Conservation (phyloP, 1,139 yeast genomes). For the Blastobotrys persicus region DNA sequence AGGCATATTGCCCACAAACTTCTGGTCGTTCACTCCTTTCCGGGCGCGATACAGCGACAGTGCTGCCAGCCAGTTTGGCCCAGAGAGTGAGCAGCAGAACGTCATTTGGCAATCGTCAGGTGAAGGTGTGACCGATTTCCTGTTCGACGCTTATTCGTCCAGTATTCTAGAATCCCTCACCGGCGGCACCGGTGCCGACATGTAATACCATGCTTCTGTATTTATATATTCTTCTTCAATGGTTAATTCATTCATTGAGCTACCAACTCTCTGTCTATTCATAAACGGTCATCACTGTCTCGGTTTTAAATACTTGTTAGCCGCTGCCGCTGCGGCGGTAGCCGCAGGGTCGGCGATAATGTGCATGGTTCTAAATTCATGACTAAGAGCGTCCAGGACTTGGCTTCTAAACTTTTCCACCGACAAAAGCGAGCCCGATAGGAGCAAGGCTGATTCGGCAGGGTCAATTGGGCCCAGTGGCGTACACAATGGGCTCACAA, state of each 20-base stretch:
- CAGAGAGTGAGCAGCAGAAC: constrained; percentile 2
- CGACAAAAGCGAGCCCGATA: constrained; percentile 15
- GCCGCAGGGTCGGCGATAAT: constrained; percentile 15
- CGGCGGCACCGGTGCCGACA: not conserved
- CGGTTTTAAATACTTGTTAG: not conserved
- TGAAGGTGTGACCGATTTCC: constrained; percentile 20
- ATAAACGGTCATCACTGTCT: not conserved
- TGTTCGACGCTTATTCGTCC: constrained; percentile 28
- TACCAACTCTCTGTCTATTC: not conserved
- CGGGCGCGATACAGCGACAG: constrained; percentile 1
- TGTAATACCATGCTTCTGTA: not conserved
- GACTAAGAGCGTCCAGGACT: not conserved
- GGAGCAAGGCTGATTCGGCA: constrained; percentile 4
- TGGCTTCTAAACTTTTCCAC: constrained; percentile 5
- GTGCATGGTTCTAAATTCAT: constrained; percentile 10
- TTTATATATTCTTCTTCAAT: not conserved
- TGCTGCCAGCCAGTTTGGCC: constrained; percentile 1
- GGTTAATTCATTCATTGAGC: not conserved
- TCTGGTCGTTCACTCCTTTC: constrained; percentile 19
- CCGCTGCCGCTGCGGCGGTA: constrained; percentile 11
- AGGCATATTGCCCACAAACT: constrained; percentile 4
- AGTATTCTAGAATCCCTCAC: constrained; percentile 23
- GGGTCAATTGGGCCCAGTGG: constrained; percentile 11
- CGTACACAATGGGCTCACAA: constrained; percentile 2
- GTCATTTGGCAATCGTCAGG: constrained; percentile 12